A percentile compares a stretch with the other conserved stretches of the same genome.
These are phyloP conservation scores for Vachellia pachyceras DNA, from an alignment of 306 rosid genomes.

Conservation along the genomic window DNA sequence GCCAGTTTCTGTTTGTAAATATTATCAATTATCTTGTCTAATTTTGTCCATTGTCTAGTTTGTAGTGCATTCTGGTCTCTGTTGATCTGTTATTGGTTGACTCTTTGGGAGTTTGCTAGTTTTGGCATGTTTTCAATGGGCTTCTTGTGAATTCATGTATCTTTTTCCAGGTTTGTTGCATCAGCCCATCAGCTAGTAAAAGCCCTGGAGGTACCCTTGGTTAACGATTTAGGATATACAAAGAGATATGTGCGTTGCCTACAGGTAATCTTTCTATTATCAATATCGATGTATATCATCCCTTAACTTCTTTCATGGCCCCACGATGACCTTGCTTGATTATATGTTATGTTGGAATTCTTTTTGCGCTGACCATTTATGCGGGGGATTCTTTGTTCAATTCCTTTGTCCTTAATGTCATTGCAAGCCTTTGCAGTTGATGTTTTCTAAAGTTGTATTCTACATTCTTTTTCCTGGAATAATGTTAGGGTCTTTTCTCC, in stretches of 20 bases:
- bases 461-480: not conserved
- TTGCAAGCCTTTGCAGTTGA: slow-evolving; percentile 9
- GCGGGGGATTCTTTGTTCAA: not conserved
- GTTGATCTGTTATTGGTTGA: slow-evolving; percentile 32
- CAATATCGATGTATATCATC: not conserved
- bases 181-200: slow-evolving; percentile 95
- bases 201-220: slow-evolving; percentile 98
- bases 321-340: slow-evolving; percentile 1
- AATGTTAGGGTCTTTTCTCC: not conserved
- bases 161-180: slow-evolving; percentile 78
- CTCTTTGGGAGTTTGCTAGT: slow-evolving; percentile 19
- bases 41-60: slow-evolving; percentile 3
- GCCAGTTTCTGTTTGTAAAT: not conserved
- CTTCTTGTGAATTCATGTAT: not conserved
- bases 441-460: slow-evolving; percentile 1
- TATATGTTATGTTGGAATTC: not conserved
- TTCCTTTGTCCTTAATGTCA: not conserved
- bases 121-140: slow-evolving; percentile 16
- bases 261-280: slow-evolving; percentile 64
- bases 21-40: not conserved
- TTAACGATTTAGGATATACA: slow-evolving; percentile 98
- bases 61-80: slow-evolving; percentile 4
- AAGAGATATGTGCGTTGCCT: slow-evolving; percentile 98
- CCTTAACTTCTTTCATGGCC: not conserved
- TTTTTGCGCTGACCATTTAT: not conserved